Base-by-base conservation (phyloP, 352 stramenopile species). In the Phytopythium ostracodes region DNA sequence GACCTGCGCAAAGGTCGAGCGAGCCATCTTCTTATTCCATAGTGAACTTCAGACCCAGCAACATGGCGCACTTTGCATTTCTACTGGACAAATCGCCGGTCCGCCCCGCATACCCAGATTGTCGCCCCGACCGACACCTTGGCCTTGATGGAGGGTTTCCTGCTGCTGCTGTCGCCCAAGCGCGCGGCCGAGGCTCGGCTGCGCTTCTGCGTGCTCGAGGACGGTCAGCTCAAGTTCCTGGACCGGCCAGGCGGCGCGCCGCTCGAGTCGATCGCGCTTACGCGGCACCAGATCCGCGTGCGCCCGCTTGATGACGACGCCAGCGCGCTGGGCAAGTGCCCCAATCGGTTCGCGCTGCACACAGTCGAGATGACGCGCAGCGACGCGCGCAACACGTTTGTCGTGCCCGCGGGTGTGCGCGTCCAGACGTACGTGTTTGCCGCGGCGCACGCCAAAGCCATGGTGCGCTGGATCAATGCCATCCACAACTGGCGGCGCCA, bases 91-190 rank as follows among this genome's bases (percentile, higher is more conserved):
- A 33, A 33, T 1, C 33, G 35, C n/a, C 22, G 52, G 52, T 46
- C 52, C 52, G 52, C 52, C 52, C 22, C 29, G 17, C n/a, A 25
- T 52, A 42, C 20, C 17, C 3, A 27, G 17, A 27, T 3, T 40
- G 14, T 1, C 51, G 18, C 49, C 4, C 14, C 51, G 27, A 25
- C 25, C 40, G 6, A 47, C 24, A 29, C 24, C 11, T 6, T 18
- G 1, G n/a, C n/a, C n/a, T n/a, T n/a, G 18, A 93, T 93, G 84
- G 84, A 93, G 51, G 84, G 84, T 49, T 93, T 82, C 56, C 63
- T 93, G 64, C 80, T 93, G 11, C 68, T 76, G 55, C 82, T 91
- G 56, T 60, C 67, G 56, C 64, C 71, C 42, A 77, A 87, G 55
- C 62, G 70, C 24, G 68, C 63, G 31, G 63, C 70, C 27, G 62